phyloP scores from a whole-genome alignment of 805 yeast genomes.

The Starmerella tilneyi region DNA sequence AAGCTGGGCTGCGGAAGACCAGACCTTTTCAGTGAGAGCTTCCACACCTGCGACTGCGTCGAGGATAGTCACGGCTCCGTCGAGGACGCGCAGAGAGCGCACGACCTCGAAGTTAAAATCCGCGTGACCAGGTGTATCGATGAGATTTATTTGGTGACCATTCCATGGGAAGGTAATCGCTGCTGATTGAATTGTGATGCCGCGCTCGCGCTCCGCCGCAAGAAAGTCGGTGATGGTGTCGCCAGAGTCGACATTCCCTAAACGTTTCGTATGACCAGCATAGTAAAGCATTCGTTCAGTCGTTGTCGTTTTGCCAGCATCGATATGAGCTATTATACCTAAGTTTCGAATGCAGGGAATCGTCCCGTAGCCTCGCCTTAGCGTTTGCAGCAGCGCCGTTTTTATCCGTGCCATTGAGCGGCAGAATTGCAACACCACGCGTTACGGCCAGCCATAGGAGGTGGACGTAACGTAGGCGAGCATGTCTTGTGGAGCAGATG shows the following conservation, averaged over 20 bases:
- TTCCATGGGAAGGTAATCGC: slow-evolving; percentile 89
- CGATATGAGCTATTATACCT: slow-evolving; percentile 97
- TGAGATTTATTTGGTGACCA: slow-evolving; percentile 62
- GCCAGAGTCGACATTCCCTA: slow-evolving; percentile 92
- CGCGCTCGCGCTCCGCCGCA: slow-evolving; percentile 82
- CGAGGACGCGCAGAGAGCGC: slow-evolving; percentile 78
- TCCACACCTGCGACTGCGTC: slow-evolving; percentile 98
- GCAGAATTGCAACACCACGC: slow-evolving; percentile 2
- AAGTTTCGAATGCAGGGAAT: slow-evolving; percentile 47
- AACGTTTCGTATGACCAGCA: slow-evolving; percentile 64
- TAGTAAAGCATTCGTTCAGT: slow-evolving; percentile 92
- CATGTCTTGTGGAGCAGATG: not conserved
- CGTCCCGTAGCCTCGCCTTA: not conserved
- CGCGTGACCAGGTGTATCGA: slow-evolving; percentile 98
- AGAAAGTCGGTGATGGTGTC: slow-evolving; percentile 91
- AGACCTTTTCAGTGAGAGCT: slow-evolving; percentile 94
- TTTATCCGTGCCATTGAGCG: not conserved
- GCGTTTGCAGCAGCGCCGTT: not conserved
- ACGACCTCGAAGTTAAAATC: slow-evolving; percentile 94
- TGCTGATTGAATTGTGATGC: slow-evolving; percentile 93
- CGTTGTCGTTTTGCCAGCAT: slow-evolving; percentile 97
- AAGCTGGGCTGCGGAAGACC: slow-evolving; percentile 69
- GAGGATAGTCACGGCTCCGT: slow-evolving; percentile 84
- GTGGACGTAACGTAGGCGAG: not conserved
- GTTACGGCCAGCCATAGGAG: not conserved